Conservation (phyloP, 148 eudicot species). For the Camellia sinensis region DNA sequence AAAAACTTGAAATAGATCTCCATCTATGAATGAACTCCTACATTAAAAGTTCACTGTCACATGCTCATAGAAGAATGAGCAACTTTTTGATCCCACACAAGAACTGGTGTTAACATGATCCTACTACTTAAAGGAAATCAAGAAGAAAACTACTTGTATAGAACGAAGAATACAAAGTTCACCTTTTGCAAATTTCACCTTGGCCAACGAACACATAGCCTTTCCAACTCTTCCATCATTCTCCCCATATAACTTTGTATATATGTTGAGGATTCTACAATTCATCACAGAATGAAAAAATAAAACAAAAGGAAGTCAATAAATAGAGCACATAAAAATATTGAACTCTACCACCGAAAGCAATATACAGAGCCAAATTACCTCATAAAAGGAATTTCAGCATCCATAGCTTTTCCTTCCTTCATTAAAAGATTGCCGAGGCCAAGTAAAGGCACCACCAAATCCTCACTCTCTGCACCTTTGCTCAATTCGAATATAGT, state of each 20-base stretch:
- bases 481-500: slow-evolving; percentile 46
- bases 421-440: slow-evolving; percentile 69
- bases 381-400: slow-evolving; percentile 63
- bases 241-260: too few relatives aligned
- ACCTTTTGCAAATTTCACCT: slow-evolving; percentile 89
- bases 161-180: slow-evolving; percentile 13
- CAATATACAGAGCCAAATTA: slow-evolving; percentile 22
- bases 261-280: too few relatives aligned
- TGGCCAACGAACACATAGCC: slow-evolving; percentile 77
- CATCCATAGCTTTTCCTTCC: slow-evolving; percentile 62
- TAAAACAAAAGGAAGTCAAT: not conserved
- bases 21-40: slow-evolving; percentile 47
- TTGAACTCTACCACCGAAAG: not conserved
- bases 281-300: too few relatives aligned
- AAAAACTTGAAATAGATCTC: too few relatives aligned
- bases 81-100: not conserved
- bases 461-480: slow-evolving; percentile 24
- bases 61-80: not conserved
- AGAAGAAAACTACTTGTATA: slow-evolving; percentile 1
- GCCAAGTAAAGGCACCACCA: not conserved
- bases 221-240: slow-evolving; percentile 51
- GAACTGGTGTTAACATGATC: too few relatives aligned
- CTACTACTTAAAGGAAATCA: not conserved
- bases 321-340: not conserved
- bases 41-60: slow-evolving; percentile 60